Base-by-base conservation (phyloP, 1,139 yeast species). In the Pichia norvegensis region DNA sequence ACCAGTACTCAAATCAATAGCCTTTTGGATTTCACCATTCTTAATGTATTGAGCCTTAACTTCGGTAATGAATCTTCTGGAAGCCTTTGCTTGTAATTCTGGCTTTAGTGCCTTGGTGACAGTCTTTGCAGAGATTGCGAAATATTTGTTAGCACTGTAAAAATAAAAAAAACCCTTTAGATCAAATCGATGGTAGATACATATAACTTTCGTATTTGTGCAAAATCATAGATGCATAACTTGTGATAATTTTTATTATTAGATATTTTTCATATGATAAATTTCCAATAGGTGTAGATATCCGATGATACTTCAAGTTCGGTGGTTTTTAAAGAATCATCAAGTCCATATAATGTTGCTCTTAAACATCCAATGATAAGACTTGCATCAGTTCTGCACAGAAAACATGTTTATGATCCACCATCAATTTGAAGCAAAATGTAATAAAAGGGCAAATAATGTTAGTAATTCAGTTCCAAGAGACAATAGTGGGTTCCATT, bases 71-170 rank as follows among this genome's bases (percentile, higher is more conserved):
- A 83, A 84, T 74, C 95, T 85, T 68, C 77, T 75, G 61, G 83
- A 86, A 57, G 82, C 85, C 56, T 73, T 77, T 54, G 78, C 82
- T 67, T 85, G 85, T 67, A 79, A 68, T 62, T 90, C 96, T 57
- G 90, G 82, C 76, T 92, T 92, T 67, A 92, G 79, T 46, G 97
- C 83, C 60, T 77, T 74, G 74, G 97, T 88, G 63, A 87, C 78
- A 53, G 95, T 78, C 67, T 80, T 81, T 65, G 97, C 95, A 60
- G 96, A 86, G 64, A 92, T 78, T 59, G 95, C 79, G 68, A 90
- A 75, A 70, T 92, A 92, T 69, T 82, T 85, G 85, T 86, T 86
- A 74, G 84, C 80, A 57, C 81, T 76, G 53, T 39, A 41, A 20
- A 14, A 33, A n/a, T n/a, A n/a, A 50, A 17, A 5, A 17, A 23